Base-by-base conservation (phyloP, 163 green algal species). In the Chlamydomonas reinhardtii region DNA sequence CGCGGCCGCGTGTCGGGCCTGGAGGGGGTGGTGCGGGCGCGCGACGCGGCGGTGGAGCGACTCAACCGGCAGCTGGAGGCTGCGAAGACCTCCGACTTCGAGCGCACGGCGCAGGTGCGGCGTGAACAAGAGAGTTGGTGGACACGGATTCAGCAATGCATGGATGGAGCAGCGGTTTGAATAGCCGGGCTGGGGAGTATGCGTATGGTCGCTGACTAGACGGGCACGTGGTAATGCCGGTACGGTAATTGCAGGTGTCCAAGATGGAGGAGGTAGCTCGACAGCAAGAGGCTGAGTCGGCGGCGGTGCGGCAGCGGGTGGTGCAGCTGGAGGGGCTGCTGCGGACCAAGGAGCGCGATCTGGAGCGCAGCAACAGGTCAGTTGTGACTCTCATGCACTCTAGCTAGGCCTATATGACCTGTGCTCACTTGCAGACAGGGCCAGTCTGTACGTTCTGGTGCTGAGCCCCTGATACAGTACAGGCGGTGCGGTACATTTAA, bases 261-360 rank as follows among this genome's bases (percentile, higher is more conserved):
- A 56, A 56, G 48, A 39, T 70, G 9, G 87, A 91, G 25, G 87
- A 88, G 70, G 70, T 39, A 20, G 70, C 52, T 0, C 56, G 74
- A 2, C 66, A 88, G 61, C 31, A 72, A 6, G 81, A 83, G 15
- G 29, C 69, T 15, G 69, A 85, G 9, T 71, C 75, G 14, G 61
- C 61, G 8, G 59, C n/a, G 14, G 17, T 87, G 20, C 71, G 82
- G 52, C 74, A 73, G 27, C 74, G 74, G 52, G 29, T 74, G 29
- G 20, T 83, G 20, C 71, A 87, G 35, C 64, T 90, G 48, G 87
- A 91, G 64, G 82, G 71, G 9, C 52, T 76, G 39, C 69, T 91
- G 64, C 76, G 76, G 8, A 72, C 72, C 29, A 89, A 83, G 82
- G 87, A 91, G 19, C 39, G 82, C 8, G 87, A 91, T 61, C n/a